phyloP scores from a whole-genome alignment of 495 filamentous ascomycete species.

The Cudoniella acicularis region DNA sequence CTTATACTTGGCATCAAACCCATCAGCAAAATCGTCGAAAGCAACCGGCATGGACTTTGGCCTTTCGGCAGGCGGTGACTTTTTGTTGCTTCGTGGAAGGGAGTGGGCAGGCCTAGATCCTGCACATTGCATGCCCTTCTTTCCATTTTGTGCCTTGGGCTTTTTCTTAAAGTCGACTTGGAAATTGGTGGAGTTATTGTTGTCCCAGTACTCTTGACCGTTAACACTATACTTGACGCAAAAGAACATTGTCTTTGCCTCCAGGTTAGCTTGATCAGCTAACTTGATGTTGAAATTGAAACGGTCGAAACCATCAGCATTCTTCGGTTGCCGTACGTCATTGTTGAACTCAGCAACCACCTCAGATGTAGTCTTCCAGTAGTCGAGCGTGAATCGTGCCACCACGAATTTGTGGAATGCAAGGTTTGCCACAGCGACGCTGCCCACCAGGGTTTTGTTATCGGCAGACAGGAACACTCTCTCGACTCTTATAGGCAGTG shows the following conservation, averaged over 20 bases:
- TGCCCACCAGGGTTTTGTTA: constrained; percentile 78
- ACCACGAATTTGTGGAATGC: constrained; percentile 86
- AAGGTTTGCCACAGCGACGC: constrained; percentile 80
- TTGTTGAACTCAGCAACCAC: constrained; percentile 82
- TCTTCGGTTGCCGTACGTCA: constrained; percentile 66
- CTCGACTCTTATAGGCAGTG: constrained; percentile 71
- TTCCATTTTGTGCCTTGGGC: constrained; percentile 52
- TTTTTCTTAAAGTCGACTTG: constrained; percentile 89
- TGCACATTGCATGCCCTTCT: constrained; percentile 44
- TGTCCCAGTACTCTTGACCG: constrained; percentile 93
- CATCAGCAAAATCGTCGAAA: constrained; percentile 65
- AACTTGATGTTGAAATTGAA: constrained; percentile 95
- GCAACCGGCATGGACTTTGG: constrained; percentile 60
- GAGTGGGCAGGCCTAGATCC: constrained; percentile 52
- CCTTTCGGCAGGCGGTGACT: constrained; percentile 38
- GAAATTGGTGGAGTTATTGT: constrained; percentile 80
- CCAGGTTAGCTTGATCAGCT: constrained; percentile 83
- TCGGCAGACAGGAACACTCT: constrained; percentile 81
- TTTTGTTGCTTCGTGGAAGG: constrained; percentile 74
- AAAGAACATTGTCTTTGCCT: constrained; percentile 83
- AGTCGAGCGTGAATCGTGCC: constrained; percentile 91
- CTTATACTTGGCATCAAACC: constrained; percentile 48
- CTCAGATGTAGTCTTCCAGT: constrained; percentile 97
- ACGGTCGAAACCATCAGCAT: constrained; percentile 69
- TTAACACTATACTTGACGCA: constrained; percentile 86